Percentiles rank a stretch among this genome's conserved stretches.
phyloP scores from a whole-genome alignment of 2,329 filamentous ascomycete genomes.

The Xylariaceae sp. region DNA sequence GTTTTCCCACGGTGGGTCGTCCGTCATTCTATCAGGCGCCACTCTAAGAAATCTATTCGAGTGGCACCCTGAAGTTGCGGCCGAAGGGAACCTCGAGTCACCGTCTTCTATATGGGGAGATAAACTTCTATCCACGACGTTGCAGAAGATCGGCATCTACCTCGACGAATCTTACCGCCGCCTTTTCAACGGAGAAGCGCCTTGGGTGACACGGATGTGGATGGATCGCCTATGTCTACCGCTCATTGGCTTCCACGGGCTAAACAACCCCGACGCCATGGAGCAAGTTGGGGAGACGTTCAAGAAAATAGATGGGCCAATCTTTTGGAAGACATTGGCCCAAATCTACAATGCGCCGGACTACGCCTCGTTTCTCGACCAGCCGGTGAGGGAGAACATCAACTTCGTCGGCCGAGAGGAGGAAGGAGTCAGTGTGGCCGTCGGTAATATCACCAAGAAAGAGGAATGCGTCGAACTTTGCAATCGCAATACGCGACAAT shows the following conservation, averaged over 20 bases:
- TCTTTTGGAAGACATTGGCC: constrained; percentile 52
- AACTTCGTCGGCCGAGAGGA: constrained; percentile 53
- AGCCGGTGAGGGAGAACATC: constrained; percentile 37
- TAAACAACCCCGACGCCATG: constrained; percentile 47
- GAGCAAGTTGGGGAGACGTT: constrained; percentile 42
- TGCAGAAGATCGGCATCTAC: constrained; percentile 53
- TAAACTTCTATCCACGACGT: constrained; percentile 50
- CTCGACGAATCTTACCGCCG: constrained; percentile 53
- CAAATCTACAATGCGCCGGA: constrained; percentile 44
- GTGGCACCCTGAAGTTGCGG: constrained; percentile 40
- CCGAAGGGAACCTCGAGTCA: constrained; percentile 45
- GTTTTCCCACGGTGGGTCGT: constrained; percentile 58
- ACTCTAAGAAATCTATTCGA: constrained; percentile 48
- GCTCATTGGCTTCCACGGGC: constrained; percentile 53
- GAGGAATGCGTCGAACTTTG: constrained; percentile 46
- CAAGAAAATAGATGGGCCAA: constrained; percentile 35
- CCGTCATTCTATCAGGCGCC: constrained; percentile 50
- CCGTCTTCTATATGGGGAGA: constrained; percentile 54
- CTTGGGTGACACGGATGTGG: constrained; percentile 47
- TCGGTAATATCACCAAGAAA: constrained; percentile 36
- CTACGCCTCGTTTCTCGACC: constrained; percentile 36
- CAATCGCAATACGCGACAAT: constrained; percentile 36
- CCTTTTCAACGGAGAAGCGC: constrained; percentile 56
- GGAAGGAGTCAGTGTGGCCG: constrained; percentile 38
- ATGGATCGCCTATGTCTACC: constrained; percentile 52